Conservation (phyloP, 768 basidiomycete species). For the Kwoniella heveanensis region DNA sequence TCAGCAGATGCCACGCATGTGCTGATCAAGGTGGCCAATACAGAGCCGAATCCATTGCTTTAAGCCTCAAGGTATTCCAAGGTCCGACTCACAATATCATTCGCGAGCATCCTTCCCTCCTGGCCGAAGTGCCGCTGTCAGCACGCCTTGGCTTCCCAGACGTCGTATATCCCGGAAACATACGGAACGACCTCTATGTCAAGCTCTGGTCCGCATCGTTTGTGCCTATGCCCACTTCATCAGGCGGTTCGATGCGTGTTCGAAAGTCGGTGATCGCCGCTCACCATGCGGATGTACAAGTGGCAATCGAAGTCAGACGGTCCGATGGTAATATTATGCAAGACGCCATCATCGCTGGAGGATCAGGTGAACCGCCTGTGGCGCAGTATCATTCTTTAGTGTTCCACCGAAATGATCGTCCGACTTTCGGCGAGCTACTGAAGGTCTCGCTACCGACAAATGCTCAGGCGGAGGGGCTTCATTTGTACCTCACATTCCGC, state of each 20-base stretch:
- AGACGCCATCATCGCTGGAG: slow-evolving; percentile 69
- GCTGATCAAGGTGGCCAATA: too few relatives aligned
- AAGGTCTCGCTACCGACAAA: slow-evolving; percentile 73
- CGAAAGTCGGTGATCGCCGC: slow-evolving; percentile 37
- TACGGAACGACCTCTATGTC: slow-evolving; percentile 93
- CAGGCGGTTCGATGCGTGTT: slow-evolving; percentile 40
- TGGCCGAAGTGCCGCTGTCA: slow-evolving; percentile 79
- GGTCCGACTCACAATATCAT: slow-evolving; percentile 76
- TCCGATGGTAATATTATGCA: slow-evolving; percentile 70
- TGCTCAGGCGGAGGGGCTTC: slow-evolving; percentile 67
- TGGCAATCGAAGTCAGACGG: slow-evolving; percentile 82
- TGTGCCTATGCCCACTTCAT: slow-evolving; percentile 56
- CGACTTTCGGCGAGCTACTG: slow-evolving; percentile 89
- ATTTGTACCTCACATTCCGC: slow-evolving; percentile 91
- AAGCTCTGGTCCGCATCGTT: slow-evolving; percentile 96
- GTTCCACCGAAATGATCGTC: slow-evolving; percentile 81
- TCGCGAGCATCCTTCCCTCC: slow-evolving; percentile 77
- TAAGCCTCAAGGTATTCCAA: slow-evolving; percentile 81
- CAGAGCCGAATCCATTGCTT: slow-evolving; percentile 83
- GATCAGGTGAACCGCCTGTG: slow-evolving; percentile 79
- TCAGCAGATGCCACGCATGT: too few relatives aligned
- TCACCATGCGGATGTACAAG: slow-evolving; percentile 71
- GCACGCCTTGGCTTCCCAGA: slow-evolving; percentile 91
- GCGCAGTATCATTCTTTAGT: slow-evolving; percentile 87
- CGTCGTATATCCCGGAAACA: slow-evolving; percentile 87